Evolutionary conservation across 345 rosid genomes (phyloP), one percentile per base, ranked within the genome.

Genomic region (Camelina sativa): DNA sequence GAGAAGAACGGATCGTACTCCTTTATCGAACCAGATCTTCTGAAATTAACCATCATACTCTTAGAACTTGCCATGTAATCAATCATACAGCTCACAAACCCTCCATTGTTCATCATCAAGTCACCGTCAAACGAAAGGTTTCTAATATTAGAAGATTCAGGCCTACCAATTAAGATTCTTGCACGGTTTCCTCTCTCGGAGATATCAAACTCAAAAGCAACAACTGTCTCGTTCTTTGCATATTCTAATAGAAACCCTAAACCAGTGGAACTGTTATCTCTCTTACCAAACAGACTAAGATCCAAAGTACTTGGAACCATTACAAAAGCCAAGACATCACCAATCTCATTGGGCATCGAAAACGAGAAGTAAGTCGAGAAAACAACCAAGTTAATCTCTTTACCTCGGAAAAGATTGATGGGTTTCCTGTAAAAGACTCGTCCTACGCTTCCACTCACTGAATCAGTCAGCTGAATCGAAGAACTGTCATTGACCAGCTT

Each of bases 301-400:
- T 80, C 67, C 67, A 77, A 57, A 65, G 48, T 58, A 71, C 3
- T 80, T 50, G 97, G 97, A 74, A 80, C 82, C 88, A 93, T 81
- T 38, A 86, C 79, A 74, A 93, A 86, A 61, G 86, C 90, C 77
- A 93, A 77, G 48, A 88, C 91, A 73, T 73, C 65, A 61, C 32
- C 55, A 47, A 17, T 51, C 56, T 76, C 88, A 15, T 63, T 73
- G 9, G 91, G 78, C 81, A 93, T 75, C 0, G 88, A 61, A 40
- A 93, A 93, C 10, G 97, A 83, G 76, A 93, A 89, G 67, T 80
- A 76, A 63, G 85, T 89, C 11, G 94, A 87, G 72, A 81, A 93
- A 91, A 69, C 88, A 88, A 62, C 58, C 69, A 77, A 53, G 4
- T 66, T 79, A 80, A 55, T 80, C 28, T 85, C 76, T 66, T 80